phyloP scores from a whole-genome alignment of 306 rosid species.

The Lithocarpus polystachyus region DNA sequence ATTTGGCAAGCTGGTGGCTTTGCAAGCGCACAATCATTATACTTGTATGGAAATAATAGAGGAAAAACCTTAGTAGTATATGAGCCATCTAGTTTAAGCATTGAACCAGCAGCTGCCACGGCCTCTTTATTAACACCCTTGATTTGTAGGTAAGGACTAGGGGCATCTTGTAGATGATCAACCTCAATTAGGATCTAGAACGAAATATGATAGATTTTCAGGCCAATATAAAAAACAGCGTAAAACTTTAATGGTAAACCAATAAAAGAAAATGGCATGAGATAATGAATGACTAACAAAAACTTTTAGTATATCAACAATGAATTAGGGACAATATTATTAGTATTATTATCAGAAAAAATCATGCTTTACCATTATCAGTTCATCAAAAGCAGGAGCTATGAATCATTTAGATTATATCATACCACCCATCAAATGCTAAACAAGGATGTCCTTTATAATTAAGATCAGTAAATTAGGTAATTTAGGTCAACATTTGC shows the following conservation, averaged over 20 bases:
- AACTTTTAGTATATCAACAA: background rate
- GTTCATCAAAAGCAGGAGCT: background rate
- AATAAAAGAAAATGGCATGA: background rate
- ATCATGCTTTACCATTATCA: background rate
- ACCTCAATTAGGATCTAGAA: constrained; percentile 82
- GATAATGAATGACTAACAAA: background rate
- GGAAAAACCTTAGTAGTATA: constrained; percentile 84
- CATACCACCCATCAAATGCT: background rate
- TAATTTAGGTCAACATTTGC: no score
- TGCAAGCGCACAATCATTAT: background rate
- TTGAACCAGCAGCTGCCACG: constrained; percentile 84
- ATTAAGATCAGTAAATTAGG: no score
- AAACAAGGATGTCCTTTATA: background rate
- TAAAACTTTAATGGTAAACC: no score
- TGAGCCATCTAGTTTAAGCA: constrained; percentile 78
- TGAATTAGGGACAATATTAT: background rate
- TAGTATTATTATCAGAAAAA: background rate
- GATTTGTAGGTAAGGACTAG: constrained; percentile 90
- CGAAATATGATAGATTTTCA: constrained; percentile 7
- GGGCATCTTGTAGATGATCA: constrained; percentile 90
- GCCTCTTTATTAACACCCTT: constrained; percentile 96
- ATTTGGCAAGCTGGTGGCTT: background rate
- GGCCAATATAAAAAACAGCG: background rate
- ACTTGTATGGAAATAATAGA: constrained; percentile 12
- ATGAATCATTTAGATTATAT: background rate